Evolutionary conservation across 345 rosid genomes (phyloP).

Genomic region (Salix caprea): DNA sequence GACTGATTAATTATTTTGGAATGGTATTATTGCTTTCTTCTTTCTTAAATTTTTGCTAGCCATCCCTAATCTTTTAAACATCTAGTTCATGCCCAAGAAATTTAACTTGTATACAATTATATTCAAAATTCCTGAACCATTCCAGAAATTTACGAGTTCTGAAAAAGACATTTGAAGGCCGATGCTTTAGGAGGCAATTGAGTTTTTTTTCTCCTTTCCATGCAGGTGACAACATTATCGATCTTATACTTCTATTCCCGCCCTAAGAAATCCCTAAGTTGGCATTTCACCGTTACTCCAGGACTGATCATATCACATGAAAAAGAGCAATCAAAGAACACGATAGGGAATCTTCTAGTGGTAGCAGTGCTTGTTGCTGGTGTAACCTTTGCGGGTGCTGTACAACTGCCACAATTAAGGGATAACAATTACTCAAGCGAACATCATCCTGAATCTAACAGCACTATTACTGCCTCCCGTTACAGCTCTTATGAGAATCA

Average conservation of each 20-base stretch:
- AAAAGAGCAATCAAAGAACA: neutral
- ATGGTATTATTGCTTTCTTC: neutral
- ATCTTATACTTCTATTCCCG: neutral
- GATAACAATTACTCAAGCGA: too few species aligned
- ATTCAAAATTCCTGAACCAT: too few species aligned
- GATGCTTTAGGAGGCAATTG: too few species aligned
- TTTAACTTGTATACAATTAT: neutral
- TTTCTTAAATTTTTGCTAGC: neutral
- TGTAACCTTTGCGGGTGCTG: constrained; percentile 16
- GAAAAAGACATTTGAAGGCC: too few species aligned
- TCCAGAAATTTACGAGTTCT: neutral
- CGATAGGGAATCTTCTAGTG: constrained; percentile 7
- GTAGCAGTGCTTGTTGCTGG: constrained; percentile 23
- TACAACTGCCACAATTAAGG: neutral
- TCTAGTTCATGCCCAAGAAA: neutral
- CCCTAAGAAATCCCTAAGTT: too few species aligned
- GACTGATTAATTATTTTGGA: neutral
- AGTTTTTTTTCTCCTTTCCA: too few species aligned
- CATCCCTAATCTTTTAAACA: neutral
- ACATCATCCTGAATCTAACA: too few species aligned
- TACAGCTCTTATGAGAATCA: neutral
- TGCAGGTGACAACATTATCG: neutral
- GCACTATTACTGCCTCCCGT: neutral
- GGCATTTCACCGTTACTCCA: too few species aligned
- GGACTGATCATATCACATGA: too few species aligned